phyloP scores from a whole-genome alignment of 352 stramenopile species.

The Phytophthora nicotianae region DNA sequence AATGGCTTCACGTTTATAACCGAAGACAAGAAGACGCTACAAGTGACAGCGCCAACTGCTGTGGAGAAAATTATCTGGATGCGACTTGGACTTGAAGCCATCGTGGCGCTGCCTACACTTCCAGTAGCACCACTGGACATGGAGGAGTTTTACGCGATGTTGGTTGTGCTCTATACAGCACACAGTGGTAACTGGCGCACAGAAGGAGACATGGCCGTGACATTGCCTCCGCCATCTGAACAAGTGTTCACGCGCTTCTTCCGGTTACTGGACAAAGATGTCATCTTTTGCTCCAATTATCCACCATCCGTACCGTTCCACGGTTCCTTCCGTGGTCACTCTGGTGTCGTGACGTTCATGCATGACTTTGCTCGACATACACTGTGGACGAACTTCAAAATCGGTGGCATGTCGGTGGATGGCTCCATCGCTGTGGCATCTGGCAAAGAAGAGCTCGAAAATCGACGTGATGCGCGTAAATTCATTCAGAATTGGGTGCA shows the following conservation, averaged over 20 bases:
- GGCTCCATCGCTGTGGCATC: slow-evolving; percentile 83
- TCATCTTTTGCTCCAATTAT: slow-evolving; percentile 91
- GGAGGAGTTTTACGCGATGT: slow-evolving; percentile 91
- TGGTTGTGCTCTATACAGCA: slow-evolving; percentile 86
- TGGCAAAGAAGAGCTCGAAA: slow-evolving; percentile 87
- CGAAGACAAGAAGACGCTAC: slow-evolving; percentile 86
- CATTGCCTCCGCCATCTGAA: slow-evolving; percentile 80
- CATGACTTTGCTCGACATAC: slow-evolving; percentile 83
- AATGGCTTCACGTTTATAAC: slow-evolving; percentile 91
- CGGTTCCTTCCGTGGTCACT: slow-evolving; percentile 75
- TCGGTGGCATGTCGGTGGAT: slow-evolving; percentile 83
- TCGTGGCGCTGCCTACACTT: slow-evolving; percentile 83
- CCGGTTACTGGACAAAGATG: slow-evolving; percentile 80
- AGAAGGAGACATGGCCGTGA: slow-evolving; percentile 89
- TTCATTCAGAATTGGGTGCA: slow-evolving; percentile 92
- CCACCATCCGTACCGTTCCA: slow-evolving; percentile 89
- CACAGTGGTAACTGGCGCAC: slow-evolving; percentile 82
- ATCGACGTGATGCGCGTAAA: slow-evolving; percentile 79
- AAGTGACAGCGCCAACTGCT: slow-evolving; percentile 72
- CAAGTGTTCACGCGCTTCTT: slow-evolving; percentile 91
- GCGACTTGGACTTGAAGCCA: slow-evolving; percentile 81
- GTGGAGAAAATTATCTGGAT: slow-evolving; percentile 91
- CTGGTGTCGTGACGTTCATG: slow-evolving; percentile 77
- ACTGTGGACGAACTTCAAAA: slow-evolving; percentile 88
- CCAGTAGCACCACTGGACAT: slow-evolving; percentile 84